These are phyloP conservation scores for Mycena chlorophos DNA, from an alignment of 768 basidiomycete genomes.

Conservation along the genomic window DNA sequence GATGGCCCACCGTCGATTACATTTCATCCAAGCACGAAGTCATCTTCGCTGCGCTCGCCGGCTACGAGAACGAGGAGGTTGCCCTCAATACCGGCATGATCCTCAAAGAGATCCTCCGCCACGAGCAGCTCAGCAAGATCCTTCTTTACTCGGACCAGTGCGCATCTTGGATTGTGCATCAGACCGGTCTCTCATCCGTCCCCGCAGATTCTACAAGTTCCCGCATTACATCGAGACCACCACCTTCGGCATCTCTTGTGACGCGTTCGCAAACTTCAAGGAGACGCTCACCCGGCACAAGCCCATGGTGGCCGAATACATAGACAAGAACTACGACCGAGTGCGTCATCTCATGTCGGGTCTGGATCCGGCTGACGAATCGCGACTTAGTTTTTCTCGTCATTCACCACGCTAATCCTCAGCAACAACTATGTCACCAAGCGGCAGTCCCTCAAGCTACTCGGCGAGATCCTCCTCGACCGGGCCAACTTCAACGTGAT, in stretches of 20 bases:
- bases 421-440: conserved; percentile 99
- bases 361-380: conserved; percentile 11
- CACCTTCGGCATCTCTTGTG: conserved; percentile 97
- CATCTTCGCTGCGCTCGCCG: conserved; percentile 81
- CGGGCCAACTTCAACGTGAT: conserved; percentile 98
- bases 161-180: conserved; percentile 35
- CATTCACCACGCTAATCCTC: conserved; percentile 89
- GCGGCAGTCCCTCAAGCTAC: conserved; percentile 94
- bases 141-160: conserved; percentile 92
- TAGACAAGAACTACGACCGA: conserved; percentile 96
- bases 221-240: conserved; percentile 96
- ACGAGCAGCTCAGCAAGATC: conserved; percentile 88
- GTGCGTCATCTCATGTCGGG: conserved; percentile 44
- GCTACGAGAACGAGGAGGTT: conserved; percentile 94
- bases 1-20: conserved; percentile 97
- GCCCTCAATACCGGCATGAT: conserved; percentile 99
- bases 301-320: conserved; percentile 94
- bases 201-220: conserved; percentile 87
- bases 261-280: conserved; percentile 96
- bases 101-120: conserved; percentile 92
- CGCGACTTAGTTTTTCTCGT: conserved; percentile 81
- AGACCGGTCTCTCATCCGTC: conserved; percentile 3
- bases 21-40: conserved; percentile 71
- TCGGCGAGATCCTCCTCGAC: conserved; percentile 97
- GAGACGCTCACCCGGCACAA: conserved; percentile 97